A percentile compares a stretch with the other conserved stretches of the same genome.
Conservation (phyloP, 345 rosid genomes). For the Melaleuca quinquenervia region DNA sequence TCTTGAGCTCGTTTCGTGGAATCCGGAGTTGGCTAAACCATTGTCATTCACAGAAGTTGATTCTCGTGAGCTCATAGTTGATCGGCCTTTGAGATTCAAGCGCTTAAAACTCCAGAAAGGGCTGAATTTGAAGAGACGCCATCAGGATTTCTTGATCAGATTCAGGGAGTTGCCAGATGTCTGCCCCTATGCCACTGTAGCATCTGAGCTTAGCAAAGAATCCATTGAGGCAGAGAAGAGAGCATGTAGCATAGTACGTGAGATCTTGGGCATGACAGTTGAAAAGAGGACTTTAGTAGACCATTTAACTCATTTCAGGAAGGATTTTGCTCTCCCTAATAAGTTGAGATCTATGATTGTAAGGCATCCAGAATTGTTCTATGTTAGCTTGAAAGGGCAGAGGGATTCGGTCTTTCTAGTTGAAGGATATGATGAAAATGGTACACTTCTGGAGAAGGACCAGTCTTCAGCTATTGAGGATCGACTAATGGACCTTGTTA, state of each 20-base stretch:
- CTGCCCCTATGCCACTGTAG: constrained; percentile 50
- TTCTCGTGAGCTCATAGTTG: constrained; percentile 47
- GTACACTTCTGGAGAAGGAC: constrained; percentile 52
- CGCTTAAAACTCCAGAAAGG: constrained; percentile 68
- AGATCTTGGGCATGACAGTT: constrained; percentile 56
- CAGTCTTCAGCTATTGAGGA: constrained; percentile 35
- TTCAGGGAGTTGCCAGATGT: constrained; percentile 52
- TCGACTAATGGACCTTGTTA: constrained; percentile 44
- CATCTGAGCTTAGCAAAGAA: constrained; percentile 32
- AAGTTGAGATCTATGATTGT: constrained; percentile 61
- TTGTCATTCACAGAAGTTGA: constrained; percentile 23
- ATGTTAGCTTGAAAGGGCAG: constrained; percentile 66
- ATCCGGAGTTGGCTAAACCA: constrained; percentile 41
- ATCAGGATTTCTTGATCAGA: constrained; percentile 46
- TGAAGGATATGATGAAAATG: constrained; percentile 60
- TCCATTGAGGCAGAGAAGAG: constrained; percentile 76
- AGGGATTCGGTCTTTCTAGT: constrained; percentile 72
- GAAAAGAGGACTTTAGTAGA: constrained; percentile 74
- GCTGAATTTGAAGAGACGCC: constrained; percentile 57
- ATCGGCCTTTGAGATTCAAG: constrained; percentile 79
- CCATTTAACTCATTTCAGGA: constrained; percentile 83
- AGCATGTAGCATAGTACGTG: constrained; percentile 67
- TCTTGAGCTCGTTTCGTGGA: constrained; percentile 79
- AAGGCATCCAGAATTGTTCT: constrained; percentile 84
- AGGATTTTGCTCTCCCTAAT: constrained; percentile 63